Conservation (phyloP, 495 filamentous ascomycete genomes). For the Cercophora scortea region DNA sequence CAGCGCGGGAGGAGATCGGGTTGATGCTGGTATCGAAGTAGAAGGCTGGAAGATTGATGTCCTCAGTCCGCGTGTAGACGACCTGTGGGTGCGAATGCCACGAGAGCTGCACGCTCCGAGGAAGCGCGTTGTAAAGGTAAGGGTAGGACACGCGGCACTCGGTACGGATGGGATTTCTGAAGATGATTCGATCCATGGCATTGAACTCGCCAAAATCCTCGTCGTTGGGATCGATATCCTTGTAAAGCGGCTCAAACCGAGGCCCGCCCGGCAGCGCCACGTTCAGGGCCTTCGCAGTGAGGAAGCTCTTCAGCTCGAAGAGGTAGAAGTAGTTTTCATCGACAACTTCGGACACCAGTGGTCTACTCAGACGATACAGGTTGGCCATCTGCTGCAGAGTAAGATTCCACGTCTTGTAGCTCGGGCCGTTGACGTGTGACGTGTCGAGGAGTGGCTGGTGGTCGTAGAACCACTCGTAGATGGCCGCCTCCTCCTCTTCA, state of each 20-base stretch:
- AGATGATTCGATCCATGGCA: conserved; percentile 98
- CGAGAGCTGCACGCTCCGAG: conserved; percentile 84
- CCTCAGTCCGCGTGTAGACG: conserved; percentile 83
- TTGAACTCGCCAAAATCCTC: conserved; percentile 99
- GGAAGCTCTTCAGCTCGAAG: conserved; percentile 92
- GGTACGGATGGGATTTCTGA: conserved; percentile 89
- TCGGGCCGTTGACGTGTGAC: conserved; percentile 89
- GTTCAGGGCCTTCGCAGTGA: conserved; percentile 95
- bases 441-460: conserved; percentile 88
- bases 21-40: conserved; percentile 98
- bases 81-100: conserved; percentile 94
- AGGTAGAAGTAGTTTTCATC: conserved; percentile 98
- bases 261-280: conserved; percentile 95
- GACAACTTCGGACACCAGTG: conserved; percentile 83
- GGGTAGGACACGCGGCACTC: conserved; percentile 95
- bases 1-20: conserved; percentile 90
- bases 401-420: conserved; percentile 95
- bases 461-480: conserved; percentile 97
- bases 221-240: conserved; percentile 97
- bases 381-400: conserved; percentile 93
- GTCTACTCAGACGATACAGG: conserved; percentile 84
- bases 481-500: conserved; percentile 84
- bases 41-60: conserved; percentile 86
- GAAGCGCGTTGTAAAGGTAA: conserved; percentile 92
- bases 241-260: conserved; percentile 95